These are phyloP conservation scores for Trichoderma lentiforme DNA, from an alignment of 2,329 filamentous ascomycete species.

Conservation along the genomic window DNA sequence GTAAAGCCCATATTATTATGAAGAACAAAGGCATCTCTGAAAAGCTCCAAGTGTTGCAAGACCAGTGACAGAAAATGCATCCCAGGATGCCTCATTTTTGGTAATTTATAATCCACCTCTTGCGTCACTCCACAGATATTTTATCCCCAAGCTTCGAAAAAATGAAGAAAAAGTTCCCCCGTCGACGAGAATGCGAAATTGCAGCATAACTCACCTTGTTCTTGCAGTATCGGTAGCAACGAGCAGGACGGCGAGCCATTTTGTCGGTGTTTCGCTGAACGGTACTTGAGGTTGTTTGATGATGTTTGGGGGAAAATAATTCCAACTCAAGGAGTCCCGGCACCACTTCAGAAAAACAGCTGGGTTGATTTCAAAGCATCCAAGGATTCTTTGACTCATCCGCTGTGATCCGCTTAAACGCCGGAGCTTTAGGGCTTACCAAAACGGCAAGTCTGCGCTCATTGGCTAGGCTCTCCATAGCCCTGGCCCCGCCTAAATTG, in stretches of 20 bases:
- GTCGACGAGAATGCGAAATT: neutral
- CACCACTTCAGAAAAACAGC: constrained; percentile 31
- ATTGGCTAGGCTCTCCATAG: constrained; percentile 28
- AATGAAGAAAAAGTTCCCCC: constrained; percentile 16
- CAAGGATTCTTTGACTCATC: constrained; percentile 27
- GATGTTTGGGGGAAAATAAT: constrained; percentile 34
- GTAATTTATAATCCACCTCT: constrained; percentile 2
- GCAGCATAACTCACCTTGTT: constrained; percentile 76
- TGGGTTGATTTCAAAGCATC: constrained; percentile 55
- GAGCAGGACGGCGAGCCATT: constrained; percentile 99
- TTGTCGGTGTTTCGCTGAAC: constrained; percentile 61
- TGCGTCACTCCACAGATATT: constrained; percentile 15
- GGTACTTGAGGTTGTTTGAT: constrained; percentile 31
- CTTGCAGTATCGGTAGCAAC: constrained; percentile 99
- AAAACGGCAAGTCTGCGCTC: constrained; percentile 1
- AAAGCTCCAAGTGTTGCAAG: neutral
- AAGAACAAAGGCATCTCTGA: neutral
- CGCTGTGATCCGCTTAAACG: constrained; percentile 36
- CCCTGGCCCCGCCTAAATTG: constrained; percentile 26
- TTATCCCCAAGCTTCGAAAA: neutral
- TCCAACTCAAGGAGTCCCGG: constrained; percentile 27
- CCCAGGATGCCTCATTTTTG: constrained; percentile 1
- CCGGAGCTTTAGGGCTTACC: constrained; percentile 40
- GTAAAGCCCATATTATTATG: constrained; percentile 3
- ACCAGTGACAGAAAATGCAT: neutral